These are phyloP conservation scores for Thecaphora frezii DNA, from an alignment of 1,284 basidiomycete species.

Conservation along the genomic window DNA sequence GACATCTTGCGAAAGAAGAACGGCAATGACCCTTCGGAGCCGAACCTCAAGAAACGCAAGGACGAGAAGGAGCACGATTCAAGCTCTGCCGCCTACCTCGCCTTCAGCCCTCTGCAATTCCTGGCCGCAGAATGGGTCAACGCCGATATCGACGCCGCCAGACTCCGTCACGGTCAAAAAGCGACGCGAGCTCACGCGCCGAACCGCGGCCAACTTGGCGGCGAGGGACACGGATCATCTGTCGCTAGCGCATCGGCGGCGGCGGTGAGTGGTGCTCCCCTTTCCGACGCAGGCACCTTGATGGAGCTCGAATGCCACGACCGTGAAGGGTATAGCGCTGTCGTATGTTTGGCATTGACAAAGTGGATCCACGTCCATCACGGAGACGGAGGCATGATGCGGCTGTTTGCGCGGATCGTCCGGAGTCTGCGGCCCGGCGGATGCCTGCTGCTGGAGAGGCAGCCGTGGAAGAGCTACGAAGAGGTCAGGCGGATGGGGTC, in stretches of 20 bases:
- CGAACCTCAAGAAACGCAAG: too few species aligned
- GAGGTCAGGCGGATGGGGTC: constrained; percentile 10
- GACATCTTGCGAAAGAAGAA: neutral
- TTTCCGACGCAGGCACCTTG: neutral
- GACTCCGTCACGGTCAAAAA: too few species aligned
- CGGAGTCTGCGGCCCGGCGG: constrained; percentile 8
- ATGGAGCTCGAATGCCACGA: neutral
- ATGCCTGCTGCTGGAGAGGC: constrained; percentile 15
- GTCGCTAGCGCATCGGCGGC: too few species aligned
- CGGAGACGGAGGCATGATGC: constrained; percentile 13
- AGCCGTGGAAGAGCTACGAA: constrained; percentile 27
- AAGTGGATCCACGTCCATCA: constrained; percentile 39
- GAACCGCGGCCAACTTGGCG: too few species aligned
- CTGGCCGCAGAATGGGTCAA: neutral
- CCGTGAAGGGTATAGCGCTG: constrained; percentile 4
- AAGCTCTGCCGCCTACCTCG: too few species aligned
- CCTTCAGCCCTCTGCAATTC: neutral
- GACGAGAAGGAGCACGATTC: too few species aligned
- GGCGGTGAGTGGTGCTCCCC: too few species aligned
- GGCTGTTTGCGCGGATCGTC: constrained; percentile 16
- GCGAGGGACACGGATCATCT: too few species aligned
- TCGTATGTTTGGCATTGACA: constrained; percentile 27
- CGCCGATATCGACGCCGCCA: too few species aligned
- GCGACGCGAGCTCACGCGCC: too few species aligned
- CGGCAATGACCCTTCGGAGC: too few species aligned